Conservation (phyloP, 306 rosid genomes). For the Quercus mongolica region DNA sequence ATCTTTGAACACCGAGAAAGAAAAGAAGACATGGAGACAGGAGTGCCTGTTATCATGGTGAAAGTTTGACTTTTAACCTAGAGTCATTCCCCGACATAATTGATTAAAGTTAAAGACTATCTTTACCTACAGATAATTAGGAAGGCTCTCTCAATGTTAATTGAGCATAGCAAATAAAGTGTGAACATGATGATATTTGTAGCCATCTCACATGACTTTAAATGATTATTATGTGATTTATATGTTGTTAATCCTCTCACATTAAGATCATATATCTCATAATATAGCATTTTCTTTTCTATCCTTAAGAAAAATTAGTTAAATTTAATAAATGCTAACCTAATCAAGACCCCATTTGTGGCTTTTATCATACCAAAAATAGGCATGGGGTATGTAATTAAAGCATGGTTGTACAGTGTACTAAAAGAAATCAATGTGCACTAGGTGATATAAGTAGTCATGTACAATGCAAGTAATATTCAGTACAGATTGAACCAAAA, state of each 20-base stretch:
- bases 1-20: background rate
- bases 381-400: too few relatives aligned
- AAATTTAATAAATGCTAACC: too few relatives aligned
- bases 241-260: constrained; percentile 4
- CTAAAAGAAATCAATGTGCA: too few relatives aligned
- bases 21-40: background rate
- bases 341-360: too few relatives aligned
- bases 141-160: constrained; percentile 11
- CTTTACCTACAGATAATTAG: constrained; percentile 5
- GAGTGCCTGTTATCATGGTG: constrained; percentile 21
- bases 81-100: background rate
- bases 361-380: too few relatives aligned
- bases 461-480: too few relatives aligned
- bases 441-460: too few relatives aligned
- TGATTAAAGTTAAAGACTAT: constrained; percentile 12
- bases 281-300: too few relatives aligned
- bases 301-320: too few relatives aligned
- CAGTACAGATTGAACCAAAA: too few relatives aligned
- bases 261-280: too few relatives aligned
- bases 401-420: too few relatives aligned
- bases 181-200: constrained; percentile 17
- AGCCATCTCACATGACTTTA: constrained; percentile 26
- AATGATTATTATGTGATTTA: constrained; percentile 32
- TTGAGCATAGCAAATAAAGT: constrained; percentile 19
- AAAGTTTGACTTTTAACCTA: constrained; percentile 24